A percentile compares a stretch with the other conserved stretches of the same genome.
Evolutionary conservation across 2,329 filamentous ascomycete species (phyloP).

Genomic region (Colletotrichum eleusines): DNA sequence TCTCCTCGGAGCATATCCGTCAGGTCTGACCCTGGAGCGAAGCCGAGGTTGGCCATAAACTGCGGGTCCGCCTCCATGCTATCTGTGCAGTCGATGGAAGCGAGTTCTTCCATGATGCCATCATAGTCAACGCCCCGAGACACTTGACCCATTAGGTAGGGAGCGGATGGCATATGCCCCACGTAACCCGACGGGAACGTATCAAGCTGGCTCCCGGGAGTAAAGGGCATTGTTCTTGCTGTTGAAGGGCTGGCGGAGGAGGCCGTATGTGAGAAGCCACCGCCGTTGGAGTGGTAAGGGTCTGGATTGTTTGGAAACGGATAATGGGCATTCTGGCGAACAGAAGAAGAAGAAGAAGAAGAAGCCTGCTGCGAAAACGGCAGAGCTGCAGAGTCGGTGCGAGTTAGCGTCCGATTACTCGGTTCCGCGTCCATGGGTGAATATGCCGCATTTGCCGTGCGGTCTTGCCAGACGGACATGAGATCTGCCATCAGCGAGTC

Average conservation of each 20-base stretch:
- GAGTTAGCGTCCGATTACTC: conserved; percentile 40
- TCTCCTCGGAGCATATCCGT: conserved; percentile 60
- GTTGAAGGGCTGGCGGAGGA: conserved; percentile 41
- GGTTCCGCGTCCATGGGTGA: conserved; percentile 43
- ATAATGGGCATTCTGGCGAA: conserved; percentile 25
- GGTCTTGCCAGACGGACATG: conserved; percentile 46
- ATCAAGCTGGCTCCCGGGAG: conserved; percentile 39
- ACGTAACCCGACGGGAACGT: conserved; percentile 34
- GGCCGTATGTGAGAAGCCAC: conserved; percentile 25
- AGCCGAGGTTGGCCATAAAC: conserved; percentile 76
- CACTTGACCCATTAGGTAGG: conserved; percentile 45
- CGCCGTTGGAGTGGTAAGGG: conserved; percentile 27
- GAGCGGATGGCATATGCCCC: conserved; percentile 38
- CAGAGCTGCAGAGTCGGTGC: conserved; percentile 11
- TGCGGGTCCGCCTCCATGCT: conserved; percentile 67
- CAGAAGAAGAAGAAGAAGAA: background rate
- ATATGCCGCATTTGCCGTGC: conserved; percentile 12
- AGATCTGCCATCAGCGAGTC: conserved; percentile 46
- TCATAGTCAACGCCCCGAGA: conserved; percentile 59
- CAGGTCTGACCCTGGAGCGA: conserved; percentile 71
- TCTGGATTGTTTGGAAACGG: conserved; percentile 28
- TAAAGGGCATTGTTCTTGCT: conserved; percentile 40
- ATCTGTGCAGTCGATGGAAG: conserved; percentile 63
- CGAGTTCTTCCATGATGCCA: conserved; percentile 64
- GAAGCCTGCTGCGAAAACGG: conserved; percentile 26